Percentiles rank a stretch among this genome's conserved stretches.
Conservation (phyloP, 2,329 filamentous ascomycete genomes). For the Ramichloridium luteum region DNA sequence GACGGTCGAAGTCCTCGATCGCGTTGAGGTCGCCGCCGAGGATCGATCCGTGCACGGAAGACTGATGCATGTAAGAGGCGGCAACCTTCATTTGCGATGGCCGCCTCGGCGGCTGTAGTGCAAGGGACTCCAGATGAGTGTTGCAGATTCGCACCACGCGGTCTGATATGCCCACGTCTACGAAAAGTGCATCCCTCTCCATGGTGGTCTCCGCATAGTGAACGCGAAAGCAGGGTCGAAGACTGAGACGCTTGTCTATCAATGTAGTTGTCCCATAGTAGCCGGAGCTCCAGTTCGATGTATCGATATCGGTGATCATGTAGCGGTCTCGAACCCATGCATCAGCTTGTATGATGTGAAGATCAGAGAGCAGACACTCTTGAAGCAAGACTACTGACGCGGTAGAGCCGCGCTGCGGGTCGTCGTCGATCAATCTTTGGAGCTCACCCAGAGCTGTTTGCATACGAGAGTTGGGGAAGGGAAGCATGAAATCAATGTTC, state of each 20-base stretch:
- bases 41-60: constrained; percentile 30
- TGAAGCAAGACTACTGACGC: constrained; percentile 38
- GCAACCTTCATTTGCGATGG: constrained; percentile 38
- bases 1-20: constrained; percentile 42
- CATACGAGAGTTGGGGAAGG: constrained; percentile 30
- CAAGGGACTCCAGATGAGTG: constrained; percentile 45
- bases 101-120: constrained; percentile 36
- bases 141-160: constrained; percentile 40
- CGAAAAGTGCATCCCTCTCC: constrained; percentile 43
- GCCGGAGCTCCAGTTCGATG: constrained; percentile 32
- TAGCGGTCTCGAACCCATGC: constrained; percentile 39
- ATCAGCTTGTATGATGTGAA: constrained; percentile 32
- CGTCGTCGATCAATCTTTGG: constrained; percentile 17
- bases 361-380: constrained; percentile 39
- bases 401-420: constrained; percentile 7
- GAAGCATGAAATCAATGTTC: constrained; percentile 39
- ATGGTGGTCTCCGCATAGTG: constrained; percentile 37
- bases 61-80: constrained; percentile 31
- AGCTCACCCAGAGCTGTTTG: constrained; percentile 30
- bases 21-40: constrained; percentile 48
- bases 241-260: constrained; percentile 35
- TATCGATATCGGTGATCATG: constrained; percentile 36
- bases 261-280: constrained; percentile 44
- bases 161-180: constrained; percentile 33
- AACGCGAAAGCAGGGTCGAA: constrained; percentile 39